Percentiles rank a stretch among this genome's conserved stretches.
These are phyloP conservation scores for Mortierella sp. DNA, from an alignment of 371 early-diverging fungal species.

Conservation along the genomic window DNA sequence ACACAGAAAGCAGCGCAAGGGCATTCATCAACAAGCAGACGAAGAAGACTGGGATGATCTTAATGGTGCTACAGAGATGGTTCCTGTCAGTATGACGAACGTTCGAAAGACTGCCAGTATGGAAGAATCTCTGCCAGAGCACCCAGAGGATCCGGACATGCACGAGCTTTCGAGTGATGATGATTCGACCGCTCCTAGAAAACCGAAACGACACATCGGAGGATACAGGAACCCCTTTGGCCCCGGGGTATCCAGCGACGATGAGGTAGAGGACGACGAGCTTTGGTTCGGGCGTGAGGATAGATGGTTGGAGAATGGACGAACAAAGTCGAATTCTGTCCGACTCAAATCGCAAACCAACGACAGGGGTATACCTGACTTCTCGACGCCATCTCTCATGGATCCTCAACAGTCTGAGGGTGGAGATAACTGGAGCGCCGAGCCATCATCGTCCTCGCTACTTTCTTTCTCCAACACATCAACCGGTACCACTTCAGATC, in stretches of 20 bases:
- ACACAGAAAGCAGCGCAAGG: slow-evolving; percentile 28
- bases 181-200: slow-evolving; percentile 14
- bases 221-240: slow-evolving; percentile 38
- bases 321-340: slow-evolving; percentile 43
- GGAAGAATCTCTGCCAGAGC: slow-evolving; percentile 24
- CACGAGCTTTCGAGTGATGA: slow-evolving; percentile 20
- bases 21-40: slow-evolving; percentile 48
- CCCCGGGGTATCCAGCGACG: slow-evolving; percentile 9
- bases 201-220: slow-evolving; percentile 34
- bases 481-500: neutral
- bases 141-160: neutral
- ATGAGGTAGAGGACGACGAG: slow-evolving; percentile 43
- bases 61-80: slow-evolving; percentile 38
- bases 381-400: slow-evolving; percentile 33
- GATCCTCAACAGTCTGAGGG: slow-evolving; percentile 45
- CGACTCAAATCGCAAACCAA: slow-evolving; percentile 12
- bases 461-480: slow-evolving; percentile 23
- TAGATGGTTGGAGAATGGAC: slow-evolving; percentile 23
- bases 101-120: slow-evolving; percentile 16
- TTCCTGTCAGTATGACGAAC: slow-evolving; percentile 51
- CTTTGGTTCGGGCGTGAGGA: slow-evolving; percentile 35
- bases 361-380: slow-evolving; percentile 14
- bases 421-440: neutral
- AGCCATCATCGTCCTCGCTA: slow-evolving; percentile 1
- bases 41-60: slow-evolving; percentile 42